Base-by-base conservation (phyloP, 1,139 yeast species). In the Yamadazyma taylorii region DNA sequence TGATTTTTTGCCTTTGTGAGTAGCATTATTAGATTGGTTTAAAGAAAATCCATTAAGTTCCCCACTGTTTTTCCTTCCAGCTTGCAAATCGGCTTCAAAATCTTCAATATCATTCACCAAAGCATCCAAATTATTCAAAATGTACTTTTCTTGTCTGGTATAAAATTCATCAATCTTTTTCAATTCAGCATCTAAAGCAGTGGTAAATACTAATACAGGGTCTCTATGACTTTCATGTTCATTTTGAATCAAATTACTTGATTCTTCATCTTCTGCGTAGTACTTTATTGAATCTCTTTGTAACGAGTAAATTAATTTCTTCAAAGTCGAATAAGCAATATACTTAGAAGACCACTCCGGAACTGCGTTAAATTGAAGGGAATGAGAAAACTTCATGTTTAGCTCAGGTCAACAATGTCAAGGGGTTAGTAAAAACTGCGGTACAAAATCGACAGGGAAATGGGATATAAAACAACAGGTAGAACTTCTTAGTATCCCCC, bases 331-430 rank as follows among this genome's bases (percentile, higher is more conserved):
- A 52, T 82, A 82, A 38, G 84, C 79, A 49, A 82, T 68, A 51
- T 82, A 82, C 55, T 79, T 78, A 32, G 80, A 79, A 39, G 82
- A 77, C 89, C 89, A 82, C 58, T 81, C 88, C 3, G 89, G 88
- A 7, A 82, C 88, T 31, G 87, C 83, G 52, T 82, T 82, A 51
- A 81, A 81, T 61, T 81, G 85, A 46, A 82, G 62, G 5, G 86
- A 81, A 51, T 81, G 84, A 8, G 87, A 79, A 56, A 82, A 82
- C 66, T 81, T 81, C 89, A 82, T 82, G 13, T 17, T 29, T 8
- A 29, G 15, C 24, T n/a, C 15, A 6, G 15, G 5, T 9, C 15
- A 17, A 24, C n/a, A 12, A 16, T 11, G 11, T 28, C 14, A 11
- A 4, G 8, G 15, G 11, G 28, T 25, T 5, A 13, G 12, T 24